Base-by-base conservation (phyloP, 2,329 filamentous ascomycete genomes). In the Lachnellula willkommii region DNA sequence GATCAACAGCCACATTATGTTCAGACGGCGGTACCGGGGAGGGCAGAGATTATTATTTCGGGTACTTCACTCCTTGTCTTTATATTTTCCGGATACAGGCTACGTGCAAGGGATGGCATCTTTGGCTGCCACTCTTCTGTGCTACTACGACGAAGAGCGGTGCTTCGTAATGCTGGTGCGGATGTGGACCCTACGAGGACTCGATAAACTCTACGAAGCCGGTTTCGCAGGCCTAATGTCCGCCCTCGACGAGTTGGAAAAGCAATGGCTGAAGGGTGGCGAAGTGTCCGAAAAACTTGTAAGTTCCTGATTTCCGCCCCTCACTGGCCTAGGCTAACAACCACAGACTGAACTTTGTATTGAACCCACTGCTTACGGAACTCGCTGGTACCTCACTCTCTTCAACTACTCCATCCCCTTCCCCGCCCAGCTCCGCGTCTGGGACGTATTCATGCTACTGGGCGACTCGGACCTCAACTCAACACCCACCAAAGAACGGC, bases 71-170 rank as follows among this genome's bases (percentile, higher is more conserved):
- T 88, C 90, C 46, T 83, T 97, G 69, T 93, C 91, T 17, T 80
- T 99, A 11, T 95, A 96, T 70, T 93, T 93, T 62, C 89, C 90
- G 0, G 87, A 89, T 24, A 94, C 89, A 5, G 94, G 94, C 28
- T 99, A 99, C 70, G 94, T 97, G 0, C 94, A 99, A 72, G 94
- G 94, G 53, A 99, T 99, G 94, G 94, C 93, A 15, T 89, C 91
- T 22, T 77, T 97, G 40, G 92, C 90, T 1, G 93, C 93, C 1
- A 97, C 94, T 0, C 77, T 99, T 20, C 82, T 99, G 6, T 96
- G 93, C 69, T 99, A 99, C 70, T 99, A 92, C 71, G 93, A 97
- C 62, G 94, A 99, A 72, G 94, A 96, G 71, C 85, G 85, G 65
- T 86, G 90, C 5, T 99, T 99, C 66, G 84, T 97, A 48, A 97